Evolutionary conservation across 805 yeast genomes (phyloP).

Genomic region (Priceomyces melissophilus): DNA sequence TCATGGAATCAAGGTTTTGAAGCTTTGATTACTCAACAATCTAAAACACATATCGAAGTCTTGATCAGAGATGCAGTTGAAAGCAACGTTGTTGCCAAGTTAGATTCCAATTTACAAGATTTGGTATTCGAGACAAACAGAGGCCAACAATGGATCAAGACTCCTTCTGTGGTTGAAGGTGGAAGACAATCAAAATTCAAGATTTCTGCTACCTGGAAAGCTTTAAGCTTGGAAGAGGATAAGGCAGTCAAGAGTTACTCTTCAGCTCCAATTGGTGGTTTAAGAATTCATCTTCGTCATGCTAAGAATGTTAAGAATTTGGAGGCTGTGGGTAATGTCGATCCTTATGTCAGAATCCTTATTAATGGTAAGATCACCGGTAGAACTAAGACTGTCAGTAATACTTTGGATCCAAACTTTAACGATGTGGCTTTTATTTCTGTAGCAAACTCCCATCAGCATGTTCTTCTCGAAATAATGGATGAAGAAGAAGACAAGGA

Average conservation of each 20-base stretch:
- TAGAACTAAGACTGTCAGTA: slow-evolving; percentile 51
- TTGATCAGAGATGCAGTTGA: slow-evolving; percentile 60
- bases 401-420: slow-evolving; percentile 55
- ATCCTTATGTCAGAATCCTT: slow-evolving; percentile 65
- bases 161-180: slow-evolving; percentile 38
- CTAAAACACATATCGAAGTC: slow-evolving; percentile 52
- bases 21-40: slow-evolving; percentile 57
- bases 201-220: slow-evolving; percentile 66
- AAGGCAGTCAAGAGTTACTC: slow-evolving; percentile 41
- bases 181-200: slow-evolving; percentile 46
- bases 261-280: slow-evolving; percentile 63
- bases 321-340: slow-evolving; percentile 69
- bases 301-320: slow-evolving; percentile 52
- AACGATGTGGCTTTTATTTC: slow-evolving; percentile 61
- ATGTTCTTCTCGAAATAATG: slow-evolving; percentile 53
- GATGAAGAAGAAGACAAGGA: slow-evolving; percentile 70
- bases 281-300: slow-evolving; percentile 55
- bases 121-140: slow-evolving; percentile 46
- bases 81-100: slow-evolving; percentile 51
- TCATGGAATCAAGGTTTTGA: slow-evolving; percentile 65
- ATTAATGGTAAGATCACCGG: slow-evolving; percentile 57
- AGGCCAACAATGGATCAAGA: slow-evolving; percentile 49
- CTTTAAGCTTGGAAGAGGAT: slow-evolving; percentile 52
- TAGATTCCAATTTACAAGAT: slow-evolving; percentile 52
- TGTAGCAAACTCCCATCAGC: slow-evolving; percentile 57